Evolutionary conservation across 495 filamentous ascomycete species (phyloP), one percentile per base, ranked within the genome.

Genomic region (Neurospora tetraspora): DNA sequence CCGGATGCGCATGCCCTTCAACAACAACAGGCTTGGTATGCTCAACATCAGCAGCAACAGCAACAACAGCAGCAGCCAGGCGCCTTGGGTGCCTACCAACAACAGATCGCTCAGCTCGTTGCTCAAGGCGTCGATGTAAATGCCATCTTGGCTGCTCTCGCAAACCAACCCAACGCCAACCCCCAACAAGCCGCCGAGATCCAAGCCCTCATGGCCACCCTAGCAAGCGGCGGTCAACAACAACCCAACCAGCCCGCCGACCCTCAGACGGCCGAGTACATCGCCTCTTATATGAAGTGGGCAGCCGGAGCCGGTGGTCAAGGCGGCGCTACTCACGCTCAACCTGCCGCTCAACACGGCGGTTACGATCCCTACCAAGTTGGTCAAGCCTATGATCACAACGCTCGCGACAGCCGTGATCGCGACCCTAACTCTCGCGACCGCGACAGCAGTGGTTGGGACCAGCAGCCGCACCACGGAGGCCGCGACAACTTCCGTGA

Each of bases 11-110:
- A 76, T 31, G 53, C 23, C 14, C 72, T 73, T 36, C 76, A 74
- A 34, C 75, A 77, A 53, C 76, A 76, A 70, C 78, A 81, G 37
- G 76, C 74, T 43, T 74, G 81, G 69, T 79, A 80, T 39, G 75
- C 27, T 27, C 78, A 80, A 27, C 72, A 72, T n/a, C 74, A 73
- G 69, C 80, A 71, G 36, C 39, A 45, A 18, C 43, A 61, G 53
- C 20, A 20, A 6, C 45, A 53, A 23, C 45, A 53, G 9, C 45
- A 61, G 53, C 53, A 31, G 53, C 27, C 47, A 9, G 47, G 10
- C 20, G 47, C 20, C 47, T 23, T 59, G 0, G 20, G 5, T 59
- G 47, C 47, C 47, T 23, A 18, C 39, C 74, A 76, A 38, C 76
- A 76, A 53, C 74, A 73, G 42, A 27, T 70, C 4, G 36, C 71